These are phyloP conservation scores for Podaxis sp. DNA, from an alignment of 768 basidiomycete genomes.

Conservation along the genomic window DNA sequence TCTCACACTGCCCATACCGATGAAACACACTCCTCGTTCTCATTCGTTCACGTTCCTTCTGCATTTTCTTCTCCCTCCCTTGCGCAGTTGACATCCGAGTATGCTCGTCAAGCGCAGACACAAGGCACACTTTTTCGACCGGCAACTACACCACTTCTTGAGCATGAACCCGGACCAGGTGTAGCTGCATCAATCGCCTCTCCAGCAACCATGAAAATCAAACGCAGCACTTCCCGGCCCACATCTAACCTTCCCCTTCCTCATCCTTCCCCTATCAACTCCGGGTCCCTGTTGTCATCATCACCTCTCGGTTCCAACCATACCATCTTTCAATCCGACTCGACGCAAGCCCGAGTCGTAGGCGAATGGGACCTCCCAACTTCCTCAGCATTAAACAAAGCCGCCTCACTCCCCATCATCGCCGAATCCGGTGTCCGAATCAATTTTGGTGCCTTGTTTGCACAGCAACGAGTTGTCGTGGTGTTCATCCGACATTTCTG, in stretches of 20 bases:
- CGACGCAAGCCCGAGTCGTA: conserved; percentile 13
- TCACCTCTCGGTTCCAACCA: conserved; percentile 3
- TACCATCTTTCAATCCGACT: neutral
- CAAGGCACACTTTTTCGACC: neutral
- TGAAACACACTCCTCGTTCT: conserved; percentile 9
- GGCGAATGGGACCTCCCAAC: conserved; percentile 50
- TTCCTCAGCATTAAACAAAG: conserved; percentile 50
- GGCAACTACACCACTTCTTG: neutral
- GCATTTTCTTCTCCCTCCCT: conserved; percentile 1
- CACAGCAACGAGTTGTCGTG: conserved; percentile 52
- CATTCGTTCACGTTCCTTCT: conserved; percentile 8
- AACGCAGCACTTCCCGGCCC: conserved; percentile 3
- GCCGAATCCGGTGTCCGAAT: conserved; percentile 63
- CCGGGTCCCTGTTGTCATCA: neutral
- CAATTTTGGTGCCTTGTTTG: conserved; percentile 66
- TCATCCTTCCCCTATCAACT: neutral
- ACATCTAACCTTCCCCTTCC: neutral
- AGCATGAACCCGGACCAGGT: neutral
- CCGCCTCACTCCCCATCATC: conserved; percentile 58
- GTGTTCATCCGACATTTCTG: conserved; percentile 88
- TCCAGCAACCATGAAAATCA: conserved; percentile 5
- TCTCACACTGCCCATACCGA: conserved; percentile 2
- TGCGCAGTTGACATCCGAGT: neutral
- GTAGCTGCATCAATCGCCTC: conserved; percentile 8
- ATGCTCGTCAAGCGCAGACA: neutral